Evolutionary conservation across 352 stramenopile species (phyloP).

Genomic region (Pythium utonaiense): DNA sequence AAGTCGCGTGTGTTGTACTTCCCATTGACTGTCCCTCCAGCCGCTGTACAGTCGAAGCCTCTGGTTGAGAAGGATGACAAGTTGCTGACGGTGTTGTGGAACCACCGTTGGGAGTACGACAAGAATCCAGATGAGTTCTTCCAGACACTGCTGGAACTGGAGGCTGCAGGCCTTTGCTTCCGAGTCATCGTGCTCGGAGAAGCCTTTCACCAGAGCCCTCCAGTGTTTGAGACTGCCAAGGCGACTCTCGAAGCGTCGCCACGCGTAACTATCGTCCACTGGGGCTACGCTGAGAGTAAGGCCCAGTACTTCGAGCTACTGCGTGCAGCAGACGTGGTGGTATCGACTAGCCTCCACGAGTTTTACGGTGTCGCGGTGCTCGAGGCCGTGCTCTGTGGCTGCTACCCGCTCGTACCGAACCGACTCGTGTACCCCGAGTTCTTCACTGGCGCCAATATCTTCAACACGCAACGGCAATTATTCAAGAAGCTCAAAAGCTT

Average conservation of each 20-base stretch:
- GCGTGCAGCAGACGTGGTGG: slow-evolving; percentile 33
- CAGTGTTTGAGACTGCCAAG: slow-evolving; percentile 27
- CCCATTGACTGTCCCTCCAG: slow-evolving; percentile 25
- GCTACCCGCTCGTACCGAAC: slow-evolving; percentile 47
- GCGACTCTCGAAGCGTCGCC: slow-evolving; percentile 21
- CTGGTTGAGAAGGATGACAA: too few species aligned
- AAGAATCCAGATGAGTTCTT: slow-evolving; percentile 58
- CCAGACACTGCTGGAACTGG: slow-evolving; percentile 34
- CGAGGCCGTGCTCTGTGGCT: slow-evolving; percentile 43
- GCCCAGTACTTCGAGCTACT: slow-evolving; percentile 39
- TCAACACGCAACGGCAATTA: slow-evolving; percentile 43
- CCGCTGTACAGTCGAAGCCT: too few species aligned
- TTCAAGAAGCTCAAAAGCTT: slow-evolving; percentile 45
- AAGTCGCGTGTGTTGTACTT: slow-evolving; percentile 47
- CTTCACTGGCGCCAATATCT: slow-evolving; percentile 30
- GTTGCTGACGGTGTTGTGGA: slow-evolving; percentile 45
- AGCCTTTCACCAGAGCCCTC: slow-evolving; percentile 25
- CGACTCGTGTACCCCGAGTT: slow-evolving; percentile 50
- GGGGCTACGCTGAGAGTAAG: slow-evolving; percentile 31
- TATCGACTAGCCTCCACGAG: slow-evolving; percentile 53
- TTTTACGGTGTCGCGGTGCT: slow-evolving; percentile 56
- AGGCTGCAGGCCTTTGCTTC: slow-evolving; percentile 19
- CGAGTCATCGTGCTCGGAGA: slow-evolving; percentile 47
- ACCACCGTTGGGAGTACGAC: slow-evolving; percentile 60
- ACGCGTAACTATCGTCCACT: slow-evolving; percentile 33